A percentile compares a stretch with the other conserved stretches of the same genome.
These are phyloP conservation scores for Pythium aphanidermatum DNA, from an alignment of 352 stramenopile species.

Conservation along the genomic window DNA sequence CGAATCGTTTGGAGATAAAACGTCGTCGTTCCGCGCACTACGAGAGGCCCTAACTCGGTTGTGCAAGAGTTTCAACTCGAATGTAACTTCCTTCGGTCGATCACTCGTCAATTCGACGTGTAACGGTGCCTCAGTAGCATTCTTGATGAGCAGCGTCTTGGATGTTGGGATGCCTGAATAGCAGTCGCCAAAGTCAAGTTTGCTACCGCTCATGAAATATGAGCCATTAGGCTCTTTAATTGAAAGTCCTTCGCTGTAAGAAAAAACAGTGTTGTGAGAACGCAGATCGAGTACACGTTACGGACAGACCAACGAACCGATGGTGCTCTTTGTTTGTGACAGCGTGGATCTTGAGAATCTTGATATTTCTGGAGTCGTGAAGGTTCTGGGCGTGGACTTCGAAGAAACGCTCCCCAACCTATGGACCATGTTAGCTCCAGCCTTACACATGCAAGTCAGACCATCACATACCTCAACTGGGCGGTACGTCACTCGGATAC, in stretches of 20 bases:
- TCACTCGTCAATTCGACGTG: constrained; percentile 85
- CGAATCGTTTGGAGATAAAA: constrained; percentile 63
- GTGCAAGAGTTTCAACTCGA: constrained; percentile 78
- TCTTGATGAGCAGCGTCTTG: constrained; percentile 77
- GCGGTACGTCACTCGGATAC: constrained; percentile 82
- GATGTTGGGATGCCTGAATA: constrained; percentile 80
- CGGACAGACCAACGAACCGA: constrained; percentile 44
- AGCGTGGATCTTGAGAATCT: constrained; percentile 80
- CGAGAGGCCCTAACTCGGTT: constrained; percentile 65
- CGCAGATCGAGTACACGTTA: too few species aligned
- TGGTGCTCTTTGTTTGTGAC: constrained; percentile 88
- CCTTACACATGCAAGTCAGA: not conserved
- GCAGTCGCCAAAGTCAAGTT: constrained; percentile 86
- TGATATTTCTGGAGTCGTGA: constrained; percentile 80
- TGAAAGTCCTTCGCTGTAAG: constrained; percentile 71
- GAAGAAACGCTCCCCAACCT: constrained; percentile 84
- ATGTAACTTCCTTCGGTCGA: constrained; percentile 83
- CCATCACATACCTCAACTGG: constrained; percentile 45
- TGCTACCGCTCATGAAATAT: constrained; percentile 83
- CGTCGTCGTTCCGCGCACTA: constrained; percentile 48
- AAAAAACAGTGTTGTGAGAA: not conserved
- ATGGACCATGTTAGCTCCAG: constrained; percentile 5
- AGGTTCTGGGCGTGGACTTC: constrained; percentile 85
- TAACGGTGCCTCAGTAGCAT: constrained; percentile 77
- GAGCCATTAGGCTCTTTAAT: constrained; percentile 82